These are phyloP conservation scores for Globisporangium okanoganense DNA, from an alignment of 352 stramenopile genomes.

Conservation along the genomic window DNA sequence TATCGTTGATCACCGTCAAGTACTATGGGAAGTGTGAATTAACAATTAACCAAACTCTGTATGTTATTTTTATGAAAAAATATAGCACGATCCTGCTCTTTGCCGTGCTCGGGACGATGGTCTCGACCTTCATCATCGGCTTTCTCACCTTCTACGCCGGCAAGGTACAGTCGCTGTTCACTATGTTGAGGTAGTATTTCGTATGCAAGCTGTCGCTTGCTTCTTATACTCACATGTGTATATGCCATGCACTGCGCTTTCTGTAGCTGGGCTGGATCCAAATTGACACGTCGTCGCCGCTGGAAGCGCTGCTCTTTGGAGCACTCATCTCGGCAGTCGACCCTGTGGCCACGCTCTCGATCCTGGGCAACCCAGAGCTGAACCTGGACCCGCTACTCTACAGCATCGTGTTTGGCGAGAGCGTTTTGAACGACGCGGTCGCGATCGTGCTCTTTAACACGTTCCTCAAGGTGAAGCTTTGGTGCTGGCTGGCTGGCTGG, in stretches of 20 bases:
- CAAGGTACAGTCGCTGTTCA: constrained; percentile 26
- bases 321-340: constrained; percentile 95
- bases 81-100: constrained; percentile 92
- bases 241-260: background rate
- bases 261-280: constrained; percentile 63
- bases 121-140: constrained; percentile 95
- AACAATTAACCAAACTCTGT: background rate
- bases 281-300: constrained; percentile 90
- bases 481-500: background rate
- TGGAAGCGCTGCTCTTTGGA: constrained; percentile 95
- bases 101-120: constrained; percentile 93
- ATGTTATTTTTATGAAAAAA: background rate
- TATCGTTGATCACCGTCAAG: background rate
- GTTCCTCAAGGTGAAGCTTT: constrained; percentile 82
- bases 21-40: background rate
- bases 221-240: no score
- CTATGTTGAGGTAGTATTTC: background rate
- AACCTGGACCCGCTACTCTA: constrained; percentile 87
- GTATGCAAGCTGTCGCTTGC: no score
- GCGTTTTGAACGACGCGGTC: constrained; percentile 96
- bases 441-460: constrained; percentile 97
- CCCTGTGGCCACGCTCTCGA: constrained; percentile 95
- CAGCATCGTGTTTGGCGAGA: constrained; percentile 96
- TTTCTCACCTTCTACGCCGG: constrained; percentile 90
- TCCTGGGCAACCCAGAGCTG: constrained; percentile 92